These are phyloP conservation scores for Dentipellis sp. DNA, from an alignment of 768 basidiomycete species.

Conservation along the genomic window DNA sequence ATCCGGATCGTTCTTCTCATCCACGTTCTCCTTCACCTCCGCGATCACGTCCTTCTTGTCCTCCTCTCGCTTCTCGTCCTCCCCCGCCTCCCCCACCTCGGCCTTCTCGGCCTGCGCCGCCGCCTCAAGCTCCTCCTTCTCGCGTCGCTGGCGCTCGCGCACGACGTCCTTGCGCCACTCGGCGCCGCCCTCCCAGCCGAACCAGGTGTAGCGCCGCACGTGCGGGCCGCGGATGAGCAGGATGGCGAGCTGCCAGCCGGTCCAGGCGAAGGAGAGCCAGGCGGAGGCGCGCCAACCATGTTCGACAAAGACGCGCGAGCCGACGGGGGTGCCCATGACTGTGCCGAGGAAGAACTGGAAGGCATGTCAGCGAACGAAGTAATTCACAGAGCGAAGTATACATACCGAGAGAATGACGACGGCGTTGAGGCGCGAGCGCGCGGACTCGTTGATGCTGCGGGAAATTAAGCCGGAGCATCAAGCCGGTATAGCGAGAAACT, in stretches of 20 bases:
- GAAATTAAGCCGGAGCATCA: not conserved
- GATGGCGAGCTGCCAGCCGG: conserved; percentile 19
- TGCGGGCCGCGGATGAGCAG: conserved; percentile 24
- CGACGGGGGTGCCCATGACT: conserved; percentile 28
- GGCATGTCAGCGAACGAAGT: not conserved
- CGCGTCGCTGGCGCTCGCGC: not conserved
- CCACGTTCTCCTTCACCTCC: too few species aligned
- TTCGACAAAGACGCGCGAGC: conserved; percentile 25
- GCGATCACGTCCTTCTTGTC: not conserved
- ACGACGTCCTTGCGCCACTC: conserved; percentile 5
- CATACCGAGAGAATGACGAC: conserved; percentile 7
- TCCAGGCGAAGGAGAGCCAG: conserved; percentile 20
- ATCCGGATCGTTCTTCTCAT: too few species aligned
- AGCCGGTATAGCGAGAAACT: not conserved
- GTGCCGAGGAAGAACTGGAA: conserved; percentile 18
- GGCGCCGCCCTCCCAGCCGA: conserved; percentile 7
- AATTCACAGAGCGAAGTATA: not conserved
- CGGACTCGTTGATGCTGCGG: not conserved
- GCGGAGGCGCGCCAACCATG: conserved; percentile 23
- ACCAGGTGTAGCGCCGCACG: conserved; percentile 7
- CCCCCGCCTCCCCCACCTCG: not conserved
- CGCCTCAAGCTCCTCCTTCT: not conserved
- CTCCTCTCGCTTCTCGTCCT: not conserved
- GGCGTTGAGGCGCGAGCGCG: conserved; percentile 7
- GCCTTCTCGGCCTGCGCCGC: not conserved